A percentile compares a stretch with the other conserved stretches of the same genome.
phyloP scores from a whole-genome alignment of 805 yeast genomes.

The Lachancea cidri region DNA sequence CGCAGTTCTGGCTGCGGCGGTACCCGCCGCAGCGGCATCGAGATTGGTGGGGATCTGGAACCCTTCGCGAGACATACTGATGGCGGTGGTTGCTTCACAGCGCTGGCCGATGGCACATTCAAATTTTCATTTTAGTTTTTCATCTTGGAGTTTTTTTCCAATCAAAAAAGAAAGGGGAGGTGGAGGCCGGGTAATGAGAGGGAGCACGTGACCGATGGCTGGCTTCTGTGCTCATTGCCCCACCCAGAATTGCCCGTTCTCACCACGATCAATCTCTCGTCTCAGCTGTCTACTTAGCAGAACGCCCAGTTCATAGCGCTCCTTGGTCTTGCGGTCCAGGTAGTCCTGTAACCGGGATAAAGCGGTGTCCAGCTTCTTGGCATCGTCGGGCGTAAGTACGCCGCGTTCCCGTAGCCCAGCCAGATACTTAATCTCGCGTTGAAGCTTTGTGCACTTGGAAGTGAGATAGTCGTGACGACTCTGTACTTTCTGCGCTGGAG shows the following conservation, averaged over 20 bases:
- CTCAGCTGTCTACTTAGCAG: slow-evolving; percentile 37
- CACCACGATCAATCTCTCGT: slow-evolving; percentile 39
- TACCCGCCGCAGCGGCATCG: slow-evolving; percentile 84
- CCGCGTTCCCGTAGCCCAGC: slow-evolving; percentile 33
- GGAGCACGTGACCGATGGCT: neutral
- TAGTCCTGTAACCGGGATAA: slow-evolving; percentile 36
- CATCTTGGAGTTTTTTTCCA: too few species aligned
- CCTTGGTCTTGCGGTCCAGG: slow-evolving; percentile 38
- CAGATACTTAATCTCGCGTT: slow-evolving; percentile 37
- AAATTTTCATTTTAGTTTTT: too few species aligned
- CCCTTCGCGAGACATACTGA: slow-evolving; percentile 66
- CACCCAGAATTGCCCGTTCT: slow-evolving; percentile 35
- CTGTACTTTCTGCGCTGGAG: slow-evolving; percentile 25
- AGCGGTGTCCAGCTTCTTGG: slow-evolving; percentile 35
- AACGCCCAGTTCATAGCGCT: slow-evolving; percentile 40
- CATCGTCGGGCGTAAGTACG: slow-evolving; percentile 36
- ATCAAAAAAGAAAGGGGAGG: too few species aligned
- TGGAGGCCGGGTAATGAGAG: neutral
- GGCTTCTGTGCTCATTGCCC: too few species aligned
- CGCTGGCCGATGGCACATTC: too few species aligned
- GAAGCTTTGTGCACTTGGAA: slow-evolving; percentile 34
- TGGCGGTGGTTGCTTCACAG: neutral
- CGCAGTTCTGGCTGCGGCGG: slow-evolving; percentile 59
- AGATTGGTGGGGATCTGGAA: slow-evolving; percentile 76
- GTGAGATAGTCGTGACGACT: slow-evolving; percentile 30